Percentiles rank a stretch among this genome's conserved stretches.
These are phyloP conservation scores for Trichoderma harzianum DNA, from an alignment of 2,329 filamentous ascomycete species.

Conservation along the genomic window DNA sequence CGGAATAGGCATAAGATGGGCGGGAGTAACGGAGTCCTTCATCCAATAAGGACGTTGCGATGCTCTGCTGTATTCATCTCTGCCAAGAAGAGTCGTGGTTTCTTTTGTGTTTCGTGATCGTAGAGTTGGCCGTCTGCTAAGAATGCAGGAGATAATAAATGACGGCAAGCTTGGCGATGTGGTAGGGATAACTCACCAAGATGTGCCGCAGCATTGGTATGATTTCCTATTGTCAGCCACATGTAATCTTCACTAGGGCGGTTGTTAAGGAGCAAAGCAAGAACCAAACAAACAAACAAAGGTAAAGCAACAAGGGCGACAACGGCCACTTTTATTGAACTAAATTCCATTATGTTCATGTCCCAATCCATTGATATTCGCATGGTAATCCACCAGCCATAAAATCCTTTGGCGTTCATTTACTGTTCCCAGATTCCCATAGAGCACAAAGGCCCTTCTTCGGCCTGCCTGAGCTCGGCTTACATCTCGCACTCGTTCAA, in stretches of 20 bases:
- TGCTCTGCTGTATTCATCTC: neutral
- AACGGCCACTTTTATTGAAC: neutral
- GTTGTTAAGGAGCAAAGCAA: neutral
- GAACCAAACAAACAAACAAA: neutral
- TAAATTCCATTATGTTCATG: neutral
- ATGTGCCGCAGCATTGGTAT: neutral
- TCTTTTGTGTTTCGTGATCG: neutral
- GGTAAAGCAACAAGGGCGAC: neutral
- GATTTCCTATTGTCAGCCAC: neutral
- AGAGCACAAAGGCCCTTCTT: neutral
- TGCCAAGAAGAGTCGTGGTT: neutral
- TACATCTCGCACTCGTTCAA: neutral
- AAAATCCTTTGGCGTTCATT: neutral
- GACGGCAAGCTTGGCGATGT: neutral
- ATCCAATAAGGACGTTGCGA: neutral
- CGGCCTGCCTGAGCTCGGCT: neutral
- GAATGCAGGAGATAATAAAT: neutral
- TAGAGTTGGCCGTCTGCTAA: neutral
- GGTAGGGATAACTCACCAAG: neutral
- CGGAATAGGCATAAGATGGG: constrained; percentile 6
- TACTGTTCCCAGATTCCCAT: neutral
- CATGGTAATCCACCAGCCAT: too few relatives aligned
- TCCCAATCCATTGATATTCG: neutral
- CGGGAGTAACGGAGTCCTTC: neutral
- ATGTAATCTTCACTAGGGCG: neutral